Conservation (phyloP, 176 grass and related monocot species). For the Carex littledalei region DNA sequence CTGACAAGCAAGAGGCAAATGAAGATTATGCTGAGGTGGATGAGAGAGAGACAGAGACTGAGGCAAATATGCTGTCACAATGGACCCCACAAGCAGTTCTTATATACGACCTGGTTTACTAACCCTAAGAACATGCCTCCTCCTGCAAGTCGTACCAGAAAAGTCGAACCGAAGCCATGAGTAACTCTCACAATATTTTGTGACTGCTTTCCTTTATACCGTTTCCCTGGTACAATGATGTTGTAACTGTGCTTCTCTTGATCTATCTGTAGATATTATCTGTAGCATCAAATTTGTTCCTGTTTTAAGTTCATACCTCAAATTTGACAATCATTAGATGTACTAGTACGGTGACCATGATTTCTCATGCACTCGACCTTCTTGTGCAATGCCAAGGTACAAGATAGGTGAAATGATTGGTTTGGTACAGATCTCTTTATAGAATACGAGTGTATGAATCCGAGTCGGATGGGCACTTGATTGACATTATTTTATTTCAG, state of each 20-base stretch:
- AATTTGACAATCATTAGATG: neutral
- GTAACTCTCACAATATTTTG: neutral
- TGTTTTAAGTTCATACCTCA: neutral
- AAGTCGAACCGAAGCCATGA: slow-evolving; percentile 16
- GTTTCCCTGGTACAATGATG: neutral
- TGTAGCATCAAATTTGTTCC: neutral
- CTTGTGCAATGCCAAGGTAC: too few species aligned
- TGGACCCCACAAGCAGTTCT: slow-evolving; percentile 80
- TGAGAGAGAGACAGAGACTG: slow-evolving; percentile 87
- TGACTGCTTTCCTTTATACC: neutral
- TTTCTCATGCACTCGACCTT: neutral
- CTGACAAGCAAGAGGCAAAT: slow-evolving; percentile 81
- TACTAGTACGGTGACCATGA: neutral
- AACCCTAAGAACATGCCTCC: slow-evolving; percentile 71
- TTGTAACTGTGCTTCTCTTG: neutral
- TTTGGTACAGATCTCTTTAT: neutral
- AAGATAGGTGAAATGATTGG: too few species aligned
- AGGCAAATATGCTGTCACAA: slow-evolving; percentile 77
- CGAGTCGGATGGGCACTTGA: too few species aligned
- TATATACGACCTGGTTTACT: slow-evolving; percentile 97
- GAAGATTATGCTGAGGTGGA: slow-evolving; percentile 93
- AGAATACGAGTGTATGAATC: neutral
- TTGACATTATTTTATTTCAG: too few species aligned
- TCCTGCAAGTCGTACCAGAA: slow-evolving; percentile 22
- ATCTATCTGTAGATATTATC: neutral